Conservation (phyloP, 441 rosid genomes). For the Manihot esculenta region DNA sequence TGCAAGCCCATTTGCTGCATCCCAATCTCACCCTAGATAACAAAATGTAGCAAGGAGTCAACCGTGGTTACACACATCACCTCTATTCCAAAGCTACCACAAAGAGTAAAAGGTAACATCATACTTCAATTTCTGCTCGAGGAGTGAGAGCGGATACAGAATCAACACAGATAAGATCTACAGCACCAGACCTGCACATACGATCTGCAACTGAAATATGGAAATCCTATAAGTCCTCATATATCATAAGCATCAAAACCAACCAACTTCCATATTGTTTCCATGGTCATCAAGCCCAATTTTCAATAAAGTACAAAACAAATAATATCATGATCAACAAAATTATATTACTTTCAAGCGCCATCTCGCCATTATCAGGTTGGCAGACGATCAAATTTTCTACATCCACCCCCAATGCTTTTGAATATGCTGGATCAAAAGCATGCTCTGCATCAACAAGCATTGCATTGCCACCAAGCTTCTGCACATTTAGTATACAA, state of each 20-base stretch:
- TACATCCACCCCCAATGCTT: slow-evolving; percentile 88
- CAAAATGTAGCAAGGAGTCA: slow-evolving; percentile 15
- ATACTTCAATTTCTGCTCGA: slow-evolving; percentile 97
- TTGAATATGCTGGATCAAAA: slow-evolving; percentile 95
- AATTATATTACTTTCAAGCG: slow-evolving; percentile 70
- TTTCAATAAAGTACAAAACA: slow-evolving; percentile 12
- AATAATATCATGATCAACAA: slow-evolving; percentile 6
- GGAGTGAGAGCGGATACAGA: slow-evolving; percentile 98
- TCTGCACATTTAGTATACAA: slow-evolving; percentile 51
- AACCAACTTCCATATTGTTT: neutral
- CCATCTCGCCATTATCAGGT: slow-evolving; percentile 98
- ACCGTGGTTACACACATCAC: slow-evolving; percentile 15
- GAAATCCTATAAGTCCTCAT: slow-evolving; percentile 23
- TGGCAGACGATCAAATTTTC: slow-evolving; percentile 92
- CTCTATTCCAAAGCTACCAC: slow-evolving; percentile 1
- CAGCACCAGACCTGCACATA: slow-evolving; percentile 95
- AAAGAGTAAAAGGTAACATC: slow-evolving; percentile 13
- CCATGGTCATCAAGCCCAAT: slow-evolving; percentile 6
- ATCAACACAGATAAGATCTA: slow-evolving; percentile 92
- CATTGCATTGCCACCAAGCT: slow-evolving; percentile 93
- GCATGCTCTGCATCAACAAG: slow-evolving; percentile 99
- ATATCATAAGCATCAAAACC: slow-evolving; percentile 4
- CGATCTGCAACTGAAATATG: slow-evolving; percentile 88
- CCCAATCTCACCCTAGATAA: slow-evolving; percentile 87
- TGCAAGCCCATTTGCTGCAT: slow-evolving; percentile 99